A percentile compares a stretch with the other conserved stretches of the same genome.
phyloP scores from a whole-genome alignment of 345 rosid genomes.

The Theobroma cacao region DNA sequence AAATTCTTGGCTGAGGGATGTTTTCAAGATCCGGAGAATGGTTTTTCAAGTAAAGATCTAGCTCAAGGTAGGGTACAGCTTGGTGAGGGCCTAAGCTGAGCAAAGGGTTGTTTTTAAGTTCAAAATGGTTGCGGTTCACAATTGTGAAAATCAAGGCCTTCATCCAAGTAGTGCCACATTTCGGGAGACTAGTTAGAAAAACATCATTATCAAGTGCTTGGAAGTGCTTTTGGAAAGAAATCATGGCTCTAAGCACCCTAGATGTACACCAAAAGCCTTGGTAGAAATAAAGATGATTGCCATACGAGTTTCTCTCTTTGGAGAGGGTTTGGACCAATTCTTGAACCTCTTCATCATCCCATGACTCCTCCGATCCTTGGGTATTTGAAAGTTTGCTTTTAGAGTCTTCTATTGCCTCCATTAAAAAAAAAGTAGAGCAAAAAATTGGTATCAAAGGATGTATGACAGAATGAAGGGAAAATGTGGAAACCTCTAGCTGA shows the following conservation, averaged over 20 bases:
- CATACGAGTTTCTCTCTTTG: neutral
- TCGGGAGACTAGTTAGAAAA: conserved; percentile 41
- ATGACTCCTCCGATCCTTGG: neutral
- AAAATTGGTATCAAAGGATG: too few species aligned
- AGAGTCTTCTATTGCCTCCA: neutral
- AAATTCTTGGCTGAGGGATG: conserved; percentile 29
- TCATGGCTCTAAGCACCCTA: conserved; percentile 42
- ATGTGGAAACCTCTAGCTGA: too few species aligned
- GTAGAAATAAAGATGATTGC: conserved; percentile 27
- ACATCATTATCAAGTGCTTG: conserved; percentile 26
- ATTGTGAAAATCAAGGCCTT: neutral
- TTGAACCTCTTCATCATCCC: neutral
- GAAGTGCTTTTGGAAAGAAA: conserved; percentile 44
- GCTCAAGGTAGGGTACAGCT: conserved; percentile 25
- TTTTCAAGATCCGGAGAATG: conserved; percentile 31
- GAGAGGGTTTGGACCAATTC: neutral
- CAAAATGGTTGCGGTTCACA: neutral
- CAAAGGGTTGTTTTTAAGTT: neutral
- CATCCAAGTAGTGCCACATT: conserved; percentile 59
- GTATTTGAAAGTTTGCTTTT: neutral
- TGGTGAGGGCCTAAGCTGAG: conserved; percentile 17
- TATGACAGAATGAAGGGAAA: too few species aligned
- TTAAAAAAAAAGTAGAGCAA: too few species aligned
- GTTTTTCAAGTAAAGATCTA: conserved; percentile 32
- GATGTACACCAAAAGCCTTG: conserved; percentile 74